A percentile compares a stretch with the other conserved stretches of the same genome.
These are phyloP conservation scores for Salvia hispanica DNA, from an alignment of 257 asterid species.

Conservation along the genomic window DNA sequence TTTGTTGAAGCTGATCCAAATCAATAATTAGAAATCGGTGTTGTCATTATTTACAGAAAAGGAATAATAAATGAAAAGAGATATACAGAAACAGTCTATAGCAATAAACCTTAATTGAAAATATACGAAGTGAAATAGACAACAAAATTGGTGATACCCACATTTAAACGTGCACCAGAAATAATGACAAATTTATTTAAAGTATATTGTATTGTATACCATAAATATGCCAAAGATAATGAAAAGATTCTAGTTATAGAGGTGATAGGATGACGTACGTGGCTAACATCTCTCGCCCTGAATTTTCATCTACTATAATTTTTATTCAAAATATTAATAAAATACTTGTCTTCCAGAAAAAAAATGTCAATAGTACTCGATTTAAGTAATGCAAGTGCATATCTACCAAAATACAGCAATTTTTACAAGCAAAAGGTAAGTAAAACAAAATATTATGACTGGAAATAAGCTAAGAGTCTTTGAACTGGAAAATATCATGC, in stretches of 20 bases:
- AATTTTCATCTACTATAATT: background rate
- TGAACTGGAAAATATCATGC: too few species aligned
- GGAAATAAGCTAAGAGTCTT: too few species aligned
- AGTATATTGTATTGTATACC: background rate
- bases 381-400: background rate
- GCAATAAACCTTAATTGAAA: too few species aligned
- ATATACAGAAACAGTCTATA: too few species aligned
- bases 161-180: conserved; percentile 1
- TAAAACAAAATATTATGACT: too few species aligned
- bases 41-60: too few species aligned
- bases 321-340: too few species aligned
- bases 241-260: background rate
- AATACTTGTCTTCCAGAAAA: background rate
- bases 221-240: background rate
- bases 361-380: background rate
- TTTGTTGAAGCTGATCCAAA: too few species aligned
- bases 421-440: too few species aligned
- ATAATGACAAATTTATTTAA: background rate
- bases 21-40: too few species aligned
- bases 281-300: background rate
- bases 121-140: background rate
- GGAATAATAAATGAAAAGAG: too few species aligned
- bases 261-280: background rate
- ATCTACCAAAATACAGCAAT: too few species aligned
- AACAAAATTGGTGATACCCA: background rate